phyloP scores from a whole-genome alignment of 2,329 filamentous ascomycete species.

The Ophiostoma sp. region DNA sequence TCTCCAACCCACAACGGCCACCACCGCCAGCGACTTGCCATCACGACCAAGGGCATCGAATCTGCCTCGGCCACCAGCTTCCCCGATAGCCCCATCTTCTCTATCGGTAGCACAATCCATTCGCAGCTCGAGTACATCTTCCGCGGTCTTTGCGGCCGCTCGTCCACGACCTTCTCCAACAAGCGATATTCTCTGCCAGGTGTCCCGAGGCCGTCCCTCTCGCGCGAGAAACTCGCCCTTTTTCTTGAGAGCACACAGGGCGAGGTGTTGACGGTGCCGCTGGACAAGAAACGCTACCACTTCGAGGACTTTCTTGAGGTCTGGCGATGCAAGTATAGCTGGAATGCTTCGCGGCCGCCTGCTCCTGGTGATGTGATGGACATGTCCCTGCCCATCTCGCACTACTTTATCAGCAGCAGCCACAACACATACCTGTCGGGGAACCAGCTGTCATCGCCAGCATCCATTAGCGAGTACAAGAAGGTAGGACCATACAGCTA shows the following conservation, averaged over 20 bases:
- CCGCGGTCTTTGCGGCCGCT: conserved; percentile 38
- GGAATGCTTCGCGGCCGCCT: conserved; percentile 37
- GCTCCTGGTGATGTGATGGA: conserved; percentile 47
- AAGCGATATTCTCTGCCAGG: background rate
- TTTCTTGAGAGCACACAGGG: conserved; percentile 51
- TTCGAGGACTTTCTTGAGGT: conserved; percentile 47
- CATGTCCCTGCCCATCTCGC: conserved; percentile 63
- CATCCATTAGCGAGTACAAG: conserved; percentile 72
- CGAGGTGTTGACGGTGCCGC: conserved; percentile 35
- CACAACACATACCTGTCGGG: conserved; percentile 91
- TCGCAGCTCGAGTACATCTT: conserved; percentile 46
- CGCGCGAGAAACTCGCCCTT: conserved; percentile 38
- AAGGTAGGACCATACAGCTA: conserved; percentile 43
- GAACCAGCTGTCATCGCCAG: conserved; percentile 74
- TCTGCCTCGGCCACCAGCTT: conserved; percentile 14
- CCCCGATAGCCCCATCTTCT: conserved; percentile 31
- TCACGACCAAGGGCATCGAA: conserved; percentile 6
- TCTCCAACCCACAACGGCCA: conserved; percentile 31
- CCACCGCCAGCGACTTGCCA: conserved; percentile 23
- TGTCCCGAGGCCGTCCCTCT: conserved; percentile 27
- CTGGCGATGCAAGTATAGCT: conserved; percentile 42
- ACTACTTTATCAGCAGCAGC: conserved; percentile 92
- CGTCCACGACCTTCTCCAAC: conserved; percentile 28
- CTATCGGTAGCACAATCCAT: conserved; percentile 46
- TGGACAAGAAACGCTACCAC: conserved; percentile 40